phyloP scores from a whole-genome alignment of 345 rosid genomes.

The Citrus medica region DNA sequence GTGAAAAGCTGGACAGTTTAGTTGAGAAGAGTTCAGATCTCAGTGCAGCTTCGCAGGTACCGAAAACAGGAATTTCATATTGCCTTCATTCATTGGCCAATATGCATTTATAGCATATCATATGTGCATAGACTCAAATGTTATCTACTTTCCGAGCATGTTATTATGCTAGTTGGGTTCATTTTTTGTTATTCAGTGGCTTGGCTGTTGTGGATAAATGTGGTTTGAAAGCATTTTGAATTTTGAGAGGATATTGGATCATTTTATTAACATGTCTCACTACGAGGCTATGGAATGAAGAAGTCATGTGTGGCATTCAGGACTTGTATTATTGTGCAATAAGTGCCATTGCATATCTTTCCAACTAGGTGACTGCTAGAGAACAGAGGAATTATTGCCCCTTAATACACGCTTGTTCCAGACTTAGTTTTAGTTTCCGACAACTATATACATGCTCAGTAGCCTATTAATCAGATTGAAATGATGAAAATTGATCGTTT shows the following conservation, averaged over 20 bases:
- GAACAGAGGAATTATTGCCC: background rate
- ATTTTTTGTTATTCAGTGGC: background rate
- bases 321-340: background rate
- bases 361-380: background rate
- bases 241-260: background rate
- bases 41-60: constrained; percentile 96
- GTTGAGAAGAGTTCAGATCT: constrained; percentile 98
- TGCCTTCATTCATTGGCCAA: background rate
- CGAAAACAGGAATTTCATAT: background rate
- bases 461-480: background rate
- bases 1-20: constrained; percentile 93
- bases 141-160: background rate
- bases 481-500: background rate
- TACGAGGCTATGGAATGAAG: background rate
- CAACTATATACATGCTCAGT: background rate
- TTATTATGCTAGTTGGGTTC: background rate
- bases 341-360: background rate
- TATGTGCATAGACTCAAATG: background rate
- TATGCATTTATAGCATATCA: background rate
- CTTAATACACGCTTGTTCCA: background rate
- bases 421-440: background rate
- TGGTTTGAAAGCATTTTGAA: background rate
- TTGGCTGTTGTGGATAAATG: background rate
- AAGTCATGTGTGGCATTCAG: background rate
- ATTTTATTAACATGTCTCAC: background rate